A percentile compares a stretch with the other conserved stretches of the same genome.
phyloP scores from a whole-genome alignment of 1,139 yeast species.

The Protomyces pachydermus region DNA sequence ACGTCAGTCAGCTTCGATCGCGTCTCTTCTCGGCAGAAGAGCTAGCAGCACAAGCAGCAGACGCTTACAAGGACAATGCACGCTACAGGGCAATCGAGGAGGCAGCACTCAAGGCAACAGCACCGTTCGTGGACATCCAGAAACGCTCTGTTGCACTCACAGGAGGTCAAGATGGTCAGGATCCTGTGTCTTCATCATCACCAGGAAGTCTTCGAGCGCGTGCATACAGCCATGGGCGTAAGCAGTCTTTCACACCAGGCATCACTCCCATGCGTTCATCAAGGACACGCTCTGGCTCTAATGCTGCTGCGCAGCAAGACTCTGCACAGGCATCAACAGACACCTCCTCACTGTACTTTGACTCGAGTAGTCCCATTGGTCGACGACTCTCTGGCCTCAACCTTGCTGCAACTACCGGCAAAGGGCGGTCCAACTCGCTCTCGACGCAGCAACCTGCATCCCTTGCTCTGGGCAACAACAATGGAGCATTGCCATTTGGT shows the following conservation, averaged over 20 bases:
- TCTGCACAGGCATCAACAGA: not conserved
- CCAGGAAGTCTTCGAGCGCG: not conserved
- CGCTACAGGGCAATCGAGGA: conserved; percentile 14
- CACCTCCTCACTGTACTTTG: not conserved
- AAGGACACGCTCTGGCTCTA: not conserved
- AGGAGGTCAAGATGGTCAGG: not conserved
- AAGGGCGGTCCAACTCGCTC: not conserved
- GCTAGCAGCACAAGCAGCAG: not conserved
- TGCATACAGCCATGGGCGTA: conserved; percentile 2
- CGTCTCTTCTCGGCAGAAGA: not conserved
- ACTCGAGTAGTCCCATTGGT: not conserved
- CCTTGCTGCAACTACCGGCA: not conserved
- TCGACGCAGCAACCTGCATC: not conserved
- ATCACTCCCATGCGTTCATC: not conserved
- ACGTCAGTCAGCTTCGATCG: not conserved
- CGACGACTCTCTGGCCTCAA: not conserved
- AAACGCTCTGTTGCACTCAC: not conserved
- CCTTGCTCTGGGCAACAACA: not conserved
- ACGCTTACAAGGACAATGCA: conserved; percentile 5
- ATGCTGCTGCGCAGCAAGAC: not conserved
- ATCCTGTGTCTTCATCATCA: not conserved
- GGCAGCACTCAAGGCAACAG: conserved; percentile 15
- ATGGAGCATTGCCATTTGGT: not conserved
- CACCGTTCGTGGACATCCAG: conserved; percentile 17
- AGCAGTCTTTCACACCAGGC: not conserved